Evolutionary conservation across 257 asterid genomes (phyloP), one percentile per base, ranked within the genome.

Genomic region (Solanum bulbocastanum): DNA sequence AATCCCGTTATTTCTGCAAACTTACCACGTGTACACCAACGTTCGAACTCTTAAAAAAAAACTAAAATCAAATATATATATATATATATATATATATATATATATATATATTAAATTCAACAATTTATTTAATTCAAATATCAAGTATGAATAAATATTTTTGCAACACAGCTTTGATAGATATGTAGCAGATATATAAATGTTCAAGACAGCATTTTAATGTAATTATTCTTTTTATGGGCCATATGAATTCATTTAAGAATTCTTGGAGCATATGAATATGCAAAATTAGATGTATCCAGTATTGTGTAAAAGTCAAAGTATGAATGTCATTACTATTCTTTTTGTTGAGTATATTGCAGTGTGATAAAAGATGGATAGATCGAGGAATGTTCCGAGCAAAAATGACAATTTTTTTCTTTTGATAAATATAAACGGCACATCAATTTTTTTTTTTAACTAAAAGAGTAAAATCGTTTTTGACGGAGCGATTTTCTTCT

Each of bases 21-120:
- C 58, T 39, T 88, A 82, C 22, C 90, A 89, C 90, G 89, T 91
- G 91, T 86, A 87, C 90, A 87, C 88, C 88, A 86, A 88, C 88
- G 56, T 66, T 72, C 10, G 0, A 52, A 52, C 16, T 35, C 20
- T 15, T 15, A 69, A 46, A 56, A 6, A 0, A 9, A 40, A 39
- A 37, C 30, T 30, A 33, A 2, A 33, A 33, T 33, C 36, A 0
- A 33, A 3, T 33, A 30, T 30, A 30, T 30, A 30, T 32, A 32
- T 32, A 32, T 32, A 35, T 3, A 35, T 13, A 46, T 46, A 16
- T 52, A 3, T 33, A 30, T 30, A 30, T 30, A 30, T 32, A 32
- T 32, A 32, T 32, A 35, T 3, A 35, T 13, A 46, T 46, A 16
- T 52, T 16, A 16, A 52, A 56, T 72, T 72, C 79, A 33, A 33